Evolutionary conservation across 495 filamentous ascomycete genomes (phyloP).

Genomic region (Thermochaetoides thermophila): DNA sequence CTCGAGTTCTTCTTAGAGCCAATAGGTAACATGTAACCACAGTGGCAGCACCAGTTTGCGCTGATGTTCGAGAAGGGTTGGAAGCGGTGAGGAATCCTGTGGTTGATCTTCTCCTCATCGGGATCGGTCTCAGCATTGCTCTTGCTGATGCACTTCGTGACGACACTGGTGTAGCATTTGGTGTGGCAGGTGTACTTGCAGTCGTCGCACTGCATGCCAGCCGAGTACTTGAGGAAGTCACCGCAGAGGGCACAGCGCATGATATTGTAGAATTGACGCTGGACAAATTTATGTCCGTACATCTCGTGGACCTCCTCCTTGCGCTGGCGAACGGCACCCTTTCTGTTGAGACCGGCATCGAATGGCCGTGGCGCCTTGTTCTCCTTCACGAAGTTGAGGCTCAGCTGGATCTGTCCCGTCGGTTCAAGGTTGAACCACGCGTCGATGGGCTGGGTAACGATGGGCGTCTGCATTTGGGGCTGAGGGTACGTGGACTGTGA

Average conservation of each 20-base stretch:
- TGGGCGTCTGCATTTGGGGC: slow-evolving; percentile 18
- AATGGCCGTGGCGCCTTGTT: slow-evolving; percentile 44
- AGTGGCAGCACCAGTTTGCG: slow-evolving; percentile 99
- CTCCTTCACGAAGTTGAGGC: slow-evolving; percentile 69
- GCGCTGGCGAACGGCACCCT: slow-evolving; percentile 89
- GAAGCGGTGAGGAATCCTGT: slow-evolving; percentile 96
- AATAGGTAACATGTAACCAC: slow-evolving; percentile 92
- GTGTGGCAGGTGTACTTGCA: slow-evolving; percentile 99
- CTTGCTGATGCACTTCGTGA: slow-evolving; percentile 99
- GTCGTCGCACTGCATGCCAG: slow-evolving; percentile 97
- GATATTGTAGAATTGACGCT: slow-evolving; percentile 98
- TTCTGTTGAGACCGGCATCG: slow-evolving; percentile 79
- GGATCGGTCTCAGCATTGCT: slow-evolving; percentile 96
- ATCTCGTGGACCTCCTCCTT: slow-evolving; percentile 97
- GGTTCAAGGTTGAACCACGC: slow-evolving; percentile 96
- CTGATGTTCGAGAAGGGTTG: slow-evolving; percentile 88
- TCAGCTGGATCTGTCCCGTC: slow-evolving; percentile 68
- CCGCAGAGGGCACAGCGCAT: slow-evolving; percentile 99
- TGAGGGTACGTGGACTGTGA: slow-evolving; percentile 8
- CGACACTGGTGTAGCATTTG: slow-evolving; percentile 92
- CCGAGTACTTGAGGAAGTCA: slow-evolving; percentile 95
- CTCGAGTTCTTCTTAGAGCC: slow-evolving; percentile 78
- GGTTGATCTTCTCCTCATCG: slow-evolving; percentile 98
- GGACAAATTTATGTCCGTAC: slow-evolving; percentile 96
- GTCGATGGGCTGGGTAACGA: slow-evolving; percentile 61